Base-by-base conservation (phyloP, 176 grass and related monocot species). In the Eragrostis curvula region DNA sequence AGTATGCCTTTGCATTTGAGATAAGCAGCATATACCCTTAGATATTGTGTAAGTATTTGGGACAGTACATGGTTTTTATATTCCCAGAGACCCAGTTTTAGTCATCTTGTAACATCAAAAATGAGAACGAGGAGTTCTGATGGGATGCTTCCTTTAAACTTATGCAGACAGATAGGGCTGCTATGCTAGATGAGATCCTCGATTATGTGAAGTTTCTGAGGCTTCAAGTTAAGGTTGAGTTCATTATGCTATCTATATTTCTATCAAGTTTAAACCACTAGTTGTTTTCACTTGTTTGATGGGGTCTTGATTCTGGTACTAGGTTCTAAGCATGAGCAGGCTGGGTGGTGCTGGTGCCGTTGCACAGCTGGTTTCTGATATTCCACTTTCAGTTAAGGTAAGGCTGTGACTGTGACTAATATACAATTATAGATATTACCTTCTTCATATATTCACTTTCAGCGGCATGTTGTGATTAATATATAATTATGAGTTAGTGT, bases 271-370 rank as follows among this genome's bases (percentile, higher is more conserved):
- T 12, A 41, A 41, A 72, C 39, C 5, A 58, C 48, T 5, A 12
- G 21, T 66, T 78, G 41, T 82, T n/a, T 32, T 86, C 66, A 71
- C 42, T 51, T 69, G 66, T 82, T 78, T 82, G 71, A 80, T 64
- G 62, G 68, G 70, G 41, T 42, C 60, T 83, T 68, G n/a, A 68
- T 85, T 40, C 23, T 78, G 10, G 71, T 80, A 16, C 14, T 85
- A 99, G 97, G 97, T 99, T 68, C 85, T 99, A 81, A 99, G 93
- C 82, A 99, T 99, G 97, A 99, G 97, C 76, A 99, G 97, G 76
- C 80, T 99, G 51, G 97, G 97, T 14, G 97, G 97, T 75, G 93
- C 97, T 75, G 91, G 89, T 85, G 97, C 97, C 87, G 97, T 99
- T 62, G 97, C 97, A 10, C 97, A 92, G 55, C 93, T 99, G 49